Evolutionary conservation across 352 stramenopile genomes (phyloP).

Genomic region (Hyphochytrium catenoides): DNA sequence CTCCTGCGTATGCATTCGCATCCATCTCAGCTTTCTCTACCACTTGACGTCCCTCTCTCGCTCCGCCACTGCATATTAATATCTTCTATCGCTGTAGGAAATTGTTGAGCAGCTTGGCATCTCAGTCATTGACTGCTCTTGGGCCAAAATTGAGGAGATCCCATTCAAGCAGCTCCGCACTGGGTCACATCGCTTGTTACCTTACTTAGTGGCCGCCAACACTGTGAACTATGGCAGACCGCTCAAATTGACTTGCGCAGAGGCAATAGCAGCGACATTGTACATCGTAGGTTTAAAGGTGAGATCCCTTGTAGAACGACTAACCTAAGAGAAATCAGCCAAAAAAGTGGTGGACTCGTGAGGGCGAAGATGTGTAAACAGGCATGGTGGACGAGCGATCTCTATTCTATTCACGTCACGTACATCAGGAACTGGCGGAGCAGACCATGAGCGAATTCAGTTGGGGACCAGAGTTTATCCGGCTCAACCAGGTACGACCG

Average conservation of each 20-base stretch:
- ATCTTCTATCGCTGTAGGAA: constrained; percentile 10
- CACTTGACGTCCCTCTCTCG: background rate
- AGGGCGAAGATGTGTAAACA: background rate
- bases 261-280: constrained; percentile 87
- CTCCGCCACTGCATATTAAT: background rate
- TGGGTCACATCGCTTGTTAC: constrained; percentile 80
- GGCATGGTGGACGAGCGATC: too few relatives aligned
- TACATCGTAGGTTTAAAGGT: constrained; percentile 79
- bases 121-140: constrained; percentile 93
- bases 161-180: constrained; percentile 81
- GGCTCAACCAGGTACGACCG: constrained; percentile 64
- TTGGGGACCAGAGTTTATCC: constrained; percentile 77
- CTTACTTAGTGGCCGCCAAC: constrained; percentile 94
- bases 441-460: constrained; percentile 77
- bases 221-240: constrained; percentile 95
- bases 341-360: background rate
- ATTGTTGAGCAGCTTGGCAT: constrained; percentile 60
- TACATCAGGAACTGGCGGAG: constrained; percentile 40
- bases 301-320: background rate
- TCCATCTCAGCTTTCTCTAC: background rate
- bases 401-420: background rate
- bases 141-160: constrained; percentile 83
- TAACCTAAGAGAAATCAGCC: background rate
- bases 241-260: constrained; percentile 84
- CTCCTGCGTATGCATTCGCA: too few relatives aligned